Base-by-base conservation (phyloP, 116 monocot species). In the Cymodocea nodosa region DNA sequence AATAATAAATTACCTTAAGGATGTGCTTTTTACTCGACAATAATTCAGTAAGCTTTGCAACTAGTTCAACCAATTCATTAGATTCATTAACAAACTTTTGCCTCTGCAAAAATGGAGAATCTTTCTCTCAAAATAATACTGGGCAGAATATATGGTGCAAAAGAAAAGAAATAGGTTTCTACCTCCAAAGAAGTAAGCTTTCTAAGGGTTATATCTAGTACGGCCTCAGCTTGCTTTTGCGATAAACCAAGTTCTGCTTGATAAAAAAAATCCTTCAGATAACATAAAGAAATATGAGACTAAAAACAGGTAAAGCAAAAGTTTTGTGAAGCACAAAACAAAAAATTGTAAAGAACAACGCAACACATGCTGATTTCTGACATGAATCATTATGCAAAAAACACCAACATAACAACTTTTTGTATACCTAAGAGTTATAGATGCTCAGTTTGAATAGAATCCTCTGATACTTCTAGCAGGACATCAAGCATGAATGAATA, bases 131-230 rank as follows among this genome's bases (percentile, higher is more conserved):
- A 56, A 18, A 22, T 4, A 54, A 17, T 20, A 24, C 23, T 23
- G 4, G 11, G 23, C 18, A 56, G 18, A 56, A 10, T 0, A 56
- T 23, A 56, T 56, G 18, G 22, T 56, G 22, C 11, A n/a, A 36
- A n/a, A 37, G 37, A 18, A n/a, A 52, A 55, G 12, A 72, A 54
- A 64, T 8, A 58, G 2, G 44, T 34, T n/a, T 37, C 13, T 49
- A 98, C 97, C 92, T 98, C 97, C 64, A 91, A 78, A 23, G 76
- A 83, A 66, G 87, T 91, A 55, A 98, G 80, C 72, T 82, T 98
- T 52, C 89, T 80, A 16, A 98, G 69, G 19, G 87, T 91, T 66
- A 98, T 92, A 68, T 89, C 92, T 49, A 98, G 73, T 59, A 98
- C 62, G 18, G 97, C 92, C 75, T 98, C 92, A 66, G 97, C 88